Evolutionary conservation across 2,329 filamentous ascomycete genomes (phyloP), one percentile per base, ranked within the genome.

Genomic region (Ophiostoma ulmi): DNA sequence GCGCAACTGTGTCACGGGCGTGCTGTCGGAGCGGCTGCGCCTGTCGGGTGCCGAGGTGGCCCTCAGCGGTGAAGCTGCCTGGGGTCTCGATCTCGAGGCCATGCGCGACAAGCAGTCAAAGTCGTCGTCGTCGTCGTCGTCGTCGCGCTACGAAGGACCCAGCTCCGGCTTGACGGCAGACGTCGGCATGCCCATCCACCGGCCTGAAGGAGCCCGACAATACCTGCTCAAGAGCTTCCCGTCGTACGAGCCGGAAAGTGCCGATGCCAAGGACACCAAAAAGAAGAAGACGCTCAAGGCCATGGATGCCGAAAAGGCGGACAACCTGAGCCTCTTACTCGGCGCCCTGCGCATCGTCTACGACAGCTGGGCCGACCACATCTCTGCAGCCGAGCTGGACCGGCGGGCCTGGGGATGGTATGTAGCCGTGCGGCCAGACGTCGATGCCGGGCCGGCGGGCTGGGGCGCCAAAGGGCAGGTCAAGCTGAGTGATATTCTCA

Each of bases 391-490:
- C 20, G 91, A 97, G 75, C 81, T 97, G 69, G 91, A 97, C 77
- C 84, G 85, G 73, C 86, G 88, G 72, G 91, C 92, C 22, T 96
- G 92, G 91, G 82, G 82, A 13, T 97, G 93, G 93, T 97, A 97
- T 79, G 83, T 90, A 1, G 84, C 86, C 31, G 87, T 94, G 26
- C 83, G 93, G 73, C 93, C 93, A 0, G 89, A 92, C 26, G 90
- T 97, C 2, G 88, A 91, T 72, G 80, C 84, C 71, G 93, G 93
- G 0, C 86, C 87, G 67, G 86, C 88, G 26, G 93, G 93, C 1
- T 97, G 93, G 93, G 93, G 93, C 38, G 91, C 90, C 14, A 95
- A 94, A 78, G 92, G 91, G 1, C 81, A 83, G 70, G 82, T 97
- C 38, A 88, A 83, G 74, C 78, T 96, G 48, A 81, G 81, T 17